Evolutionary conservation across 176 grass and related monocot species (phyloP), one percentile per base, ranked within the genome.

Genomic region (Tillandsia fasciculata): DNA sequence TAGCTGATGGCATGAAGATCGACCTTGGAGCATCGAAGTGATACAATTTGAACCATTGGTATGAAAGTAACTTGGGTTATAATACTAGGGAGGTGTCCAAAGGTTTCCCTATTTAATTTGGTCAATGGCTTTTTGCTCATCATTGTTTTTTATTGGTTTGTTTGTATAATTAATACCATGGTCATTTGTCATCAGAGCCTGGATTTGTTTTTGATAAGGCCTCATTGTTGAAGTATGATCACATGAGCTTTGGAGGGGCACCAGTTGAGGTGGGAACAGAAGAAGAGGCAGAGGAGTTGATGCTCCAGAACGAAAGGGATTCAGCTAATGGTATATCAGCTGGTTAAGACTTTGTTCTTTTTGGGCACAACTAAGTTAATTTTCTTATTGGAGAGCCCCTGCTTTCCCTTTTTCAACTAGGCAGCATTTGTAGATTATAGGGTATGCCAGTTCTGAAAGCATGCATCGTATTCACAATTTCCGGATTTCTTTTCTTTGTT

Each of bases 281-380:
- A 58, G 86, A 92, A 77, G 86, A 97, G 76, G 86, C 81, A 2
- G 83, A 97, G 53, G 87, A 90, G 64, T 72, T 97, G n/a, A 90
- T 82, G 70, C 74, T 50, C 14, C 82, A 97, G 72, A 89, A 87
- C 23, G 86, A 92, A 54, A 76, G 68, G 57, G 86, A 97, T 81
- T 97, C 93, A 11, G 84, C 84, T 51, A 87, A 85, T 7, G 93
- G 93, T 97, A 92, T 42, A 77, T 77, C 18, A 50, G 17, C 7
- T 64, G n/a, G 9, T 52, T 70, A 10, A 33, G 1, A 15, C 17
- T 50, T 58, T 63, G 54, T 13, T 64, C 72, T 12, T 20, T 51
- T 47, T 18, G 26, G 3, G 8, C 51, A n/a, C 27, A 26, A 15
- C 50, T 13, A 51, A 76, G 66, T 14, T 71, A 49, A 28, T 53